These are phyloP conservation scores for Fragaria iinumae DNA, from an alignment of 306 rosid species.

Conservation along the genomic window DNA sequence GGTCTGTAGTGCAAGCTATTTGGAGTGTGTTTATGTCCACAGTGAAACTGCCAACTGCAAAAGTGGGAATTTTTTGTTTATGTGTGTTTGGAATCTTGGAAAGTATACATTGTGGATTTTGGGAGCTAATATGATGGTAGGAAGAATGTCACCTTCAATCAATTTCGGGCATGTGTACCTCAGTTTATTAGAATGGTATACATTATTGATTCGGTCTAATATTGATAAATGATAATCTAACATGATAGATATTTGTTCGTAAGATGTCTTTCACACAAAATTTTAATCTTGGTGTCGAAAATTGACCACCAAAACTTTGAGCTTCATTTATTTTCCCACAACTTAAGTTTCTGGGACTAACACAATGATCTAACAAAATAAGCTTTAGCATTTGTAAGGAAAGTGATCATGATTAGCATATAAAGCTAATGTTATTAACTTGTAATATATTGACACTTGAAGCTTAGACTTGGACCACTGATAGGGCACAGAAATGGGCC, in stretches of 20 bases:
- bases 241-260: not conserved
- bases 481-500: conserved; percentile 9
- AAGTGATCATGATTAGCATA: not conserved
- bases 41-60: not conserved
- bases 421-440: not conserved
- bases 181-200: not conserved
- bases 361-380: not conserved
- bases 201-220: not conserved
- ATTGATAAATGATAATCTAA: not conserved
- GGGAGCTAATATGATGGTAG: not conserved
- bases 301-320: not conserved
- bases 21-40: conserved; percentile 22
- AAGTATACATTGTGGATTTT: not conserved
- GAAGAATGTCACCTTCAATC: not conserved
- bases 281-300: not conserved
- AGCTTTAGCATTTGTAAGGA: not conserved
- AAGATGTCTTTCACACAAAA: not conserved
- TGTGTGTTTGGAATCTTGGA: conserved; percentile 4
- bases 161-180: not conserved
- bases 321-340: not conserved
- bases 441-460: not conserved
- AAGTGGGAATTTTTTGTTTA: not conserved
- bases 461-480: not conserved
- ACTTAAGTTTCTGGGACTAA: not conserved
- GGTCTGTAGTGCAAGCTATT: not conserved